Evolutionary conservation across 2,329 filamentous ascomycete genomes (phyloP), one percentile per base, ranked within the genome.

Genomic region (Aureobasidium vineae): DNA sequence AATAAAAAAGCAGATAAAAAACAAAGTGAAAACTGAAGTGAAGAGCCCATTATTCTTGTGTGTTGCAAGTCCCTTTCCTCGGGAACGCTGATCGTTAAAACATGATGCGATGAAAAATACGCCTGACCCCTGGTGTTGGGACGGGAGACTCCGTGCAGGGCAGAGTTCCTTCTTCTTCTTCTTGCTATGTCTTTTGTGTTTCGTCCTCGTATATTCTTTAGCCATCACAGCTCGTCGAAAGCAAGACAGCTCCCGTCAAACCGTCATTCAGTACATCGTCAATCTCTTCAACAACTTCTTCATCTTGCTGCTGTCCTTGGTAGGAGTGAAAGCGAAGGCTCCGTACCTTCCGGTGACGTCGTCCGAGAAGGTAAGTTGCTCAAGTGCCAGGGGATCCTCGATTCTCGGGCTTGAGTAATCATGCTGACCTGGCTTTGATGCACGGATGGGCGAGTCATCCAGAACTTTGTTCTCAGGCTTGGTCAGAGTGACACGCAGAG

Each of bases 401-500:
- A 53, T 15, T 31, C 6, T 64, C 33, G 52, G 19, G 16, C 23
- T 41, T 10, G 45, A 31, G 31, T n/a, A 15, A 10, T 45, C 13
- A 3, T 38, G 3, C 15, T 40, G 28, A n/a, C 1, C 11, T 36
- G 43, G 33, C 33, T 40, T 50, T 21, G 21, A 11, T n/a, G 31
- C 28, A 49, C 59, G 45, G 15, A 47, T 11, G 41, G 45, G 59
- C 8, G 59, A 47, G 68, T 88, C 83, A 13, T 89, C 86, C 69
- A 94, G 90, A 69, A 88, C 83, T 49, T 92, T 88, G 56, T 98
- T 83, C 75, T 98, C 94, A 0, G 92, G 91, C 54, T 93, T 84
- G 3, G 95, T 98, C 65, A 98, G 84, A 0, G 94, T 98, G 92
- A 98, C 96, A 57, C 93, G 90, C 57, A 98, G 79, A 2, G 95